Conservation (phyloP, 129 eudicot genomes). For the Flaveria robusta region DNA sequence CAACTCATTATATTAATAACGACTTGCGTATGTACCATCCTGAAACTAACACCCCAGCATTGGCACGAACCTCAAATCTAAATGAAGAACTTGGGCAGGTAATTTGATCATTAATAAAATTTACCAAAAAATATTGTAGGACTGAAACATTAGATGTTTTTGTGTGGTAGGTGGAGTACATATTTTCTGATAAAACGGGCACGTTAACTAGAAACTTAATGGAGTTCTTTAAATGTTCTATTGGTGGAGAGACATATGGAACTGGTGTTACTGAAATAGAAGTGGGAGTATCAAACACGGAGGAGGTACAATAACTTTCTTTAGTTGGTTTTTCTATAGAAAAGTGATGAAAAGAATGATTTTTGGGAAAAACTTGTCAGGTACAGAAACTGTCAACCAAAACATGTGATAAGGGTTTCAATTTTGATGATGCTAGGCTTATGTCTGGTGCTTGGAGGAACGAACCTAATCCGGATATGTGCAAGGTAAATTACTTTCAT, state of each 20-base stretch:
- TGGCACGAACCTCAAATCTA: conserved; percentile 92
- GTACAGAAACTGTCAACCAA: conserved; percentile 49
- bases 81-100: conserved; percentile 99
- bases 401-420: conserved; percentile 80
- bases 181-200: conserved; percentile 97
- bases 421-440: conserved; percentile 88
- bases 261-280: conserved; percentile 92
- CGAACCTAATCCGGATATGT: conserved; percentile 82
- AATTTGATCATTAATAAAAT: background rate
- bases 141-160: conserved; percentile 1
- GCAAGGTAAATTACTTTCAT: conserved; percentile 62
- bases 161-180: conserved; percentile 59
- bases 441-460: conserved; percentile 99
- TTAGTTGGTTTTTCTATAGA: background rate
- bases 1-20: conserved; percentile 80
- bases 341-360: background rate
- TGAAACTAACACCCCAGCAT: conserved; percentile 89
- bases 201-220: conserved; percentile 87
- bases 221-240: conserved; percentile 97
- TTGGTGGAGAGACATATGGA: conserved; percentile 96
- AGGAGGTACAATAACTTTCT: conserved; percentile 46
- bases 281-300: conserved; percentile 65
- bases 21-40: conserved; percentile 90
- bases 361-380: conserved; percentile 40
- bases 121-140: background rate